These are phyloP conservation scores for Cladophialophora carrionii DNA, from an alignment of 2,329 filamentous ascomycete species.

Conservation along the genomic window DNA sequence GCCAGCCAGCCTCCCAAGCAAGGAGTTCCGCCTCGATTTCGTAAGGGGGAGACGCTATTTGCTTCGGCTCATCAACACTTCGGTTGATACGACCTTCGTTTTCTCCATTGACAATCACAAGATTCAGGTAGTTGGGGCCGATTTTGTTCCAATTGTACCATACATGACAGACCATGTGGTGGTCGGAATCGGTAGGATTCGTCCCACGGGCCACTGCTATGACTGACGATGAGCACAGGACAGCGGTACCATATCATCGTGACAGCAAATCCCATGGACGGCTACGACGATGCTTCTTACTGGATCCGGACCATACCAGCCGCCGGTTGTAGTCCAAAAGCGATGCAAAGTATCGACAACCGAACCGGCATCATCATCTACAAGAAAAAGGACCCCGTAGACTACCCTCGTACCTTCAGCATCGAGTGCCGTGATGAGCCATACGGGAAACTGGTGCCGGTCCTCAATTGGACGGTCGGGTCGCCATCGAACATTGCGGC, in stretches of 20 bases:
- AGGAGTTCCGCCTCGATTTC: conserved; percentile 1
- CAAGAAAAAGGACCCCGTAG: background rate
- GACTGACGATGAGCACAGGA: background rate
- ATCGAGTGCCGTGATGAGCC: conserved; percentile 1
- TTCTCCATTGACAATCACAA: conserved; percentile 20
- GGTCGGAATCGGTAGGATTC: conserved; percentile 11
- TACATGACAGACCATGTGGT: conserved; percentile 17
- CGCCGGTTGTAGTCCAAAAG: background rate
- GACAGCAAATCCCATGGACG: conserved; percentile 4
- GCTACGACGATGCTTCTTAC: conserved; percentile 1
- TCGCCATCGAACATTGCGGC: background rate
- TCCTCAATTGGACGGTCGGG: conserved; percentile 22
- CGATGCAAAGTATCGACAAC: background rate
- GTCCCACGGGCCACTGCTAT: background rate
- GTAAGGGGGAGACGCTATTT: conserved; percentile 5
- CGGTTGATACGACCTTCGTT: conserved; percentile 12
- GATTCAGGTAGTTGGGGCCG: conserved; percentile 9
- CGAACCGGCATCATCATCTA: conserved; percentile 8
- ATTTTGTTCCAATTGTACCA: conserved; percentile 18
- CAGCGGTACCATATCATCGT: conserved; percentile 19
- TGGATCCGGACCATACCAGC: conserved; percentile 16
- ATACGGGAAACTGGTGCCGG: conserved; percentile 7
- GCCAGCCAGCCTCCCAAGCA: background rate
- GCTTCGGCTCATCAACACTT: conserved; percentile 14
- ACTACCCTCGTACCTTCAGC: background rate